Evolutionary conservation across 345 rosid species (phyloP).

Genomic region (Heritiera fomes): DNA sequence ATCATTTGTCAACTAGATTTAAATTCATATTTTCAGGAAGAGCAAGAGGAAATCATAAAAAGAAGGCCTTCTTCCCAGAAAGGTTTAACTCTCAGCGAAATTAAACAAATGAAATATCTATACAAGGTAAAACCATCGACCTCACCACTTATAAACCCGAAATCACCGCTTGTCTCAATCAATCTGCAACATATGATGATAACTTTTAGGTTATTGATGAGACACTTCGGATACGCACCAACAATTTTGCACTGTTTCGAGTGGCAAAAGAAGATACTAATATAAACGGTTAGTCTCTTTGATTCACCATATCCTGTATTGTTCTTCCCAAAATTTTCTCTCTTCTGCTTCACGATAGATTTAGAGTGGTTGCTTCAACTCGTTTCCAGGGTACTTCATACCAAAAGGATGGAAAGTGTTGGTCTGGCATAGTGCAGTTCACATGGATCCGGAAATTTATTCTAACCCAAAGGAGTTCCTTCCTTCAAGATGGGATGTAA

Average conservation of each 20-base stretch:
- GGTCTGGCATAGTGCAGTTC: conserved; percentile 7
- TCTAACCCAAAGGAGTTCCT: conserved; percentile 38
- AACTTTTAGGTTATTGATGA: neutral
- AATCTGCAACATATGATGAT: no score
- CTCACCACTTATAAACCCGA: no score
- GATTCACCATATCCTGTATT: no score
- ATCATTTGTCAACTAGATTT: no score
- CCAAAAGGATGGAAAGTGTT: conserved; percentile 12
- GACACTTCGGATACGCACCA: conserved; percentile 18
- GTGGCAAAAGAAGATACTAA: conserved; percentile 37
- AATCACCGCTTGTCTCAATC: no score
- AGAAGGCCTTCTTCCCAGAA: conserved; percentile 23
- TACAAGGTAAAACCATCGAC: conserved; percentile 9
- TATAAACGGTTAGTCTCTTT: conserved; percentile 32
- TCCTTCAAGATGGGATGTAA: conserved; percentile 59
- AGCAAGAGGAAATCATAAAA: conserved; percentile 34
- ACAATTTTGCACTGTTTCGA: conserved; percentile 33
- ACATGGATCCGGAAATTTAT: conserved; percentile 39
- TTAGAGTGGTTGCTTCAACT: no score
- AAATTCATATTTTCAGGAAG: conserved; percentile 24
- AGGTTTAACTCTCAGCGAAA: conserved; percentile 31
- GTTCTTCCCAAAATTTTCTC: no score
- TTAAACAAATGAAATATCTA: conserved; percentile 29
- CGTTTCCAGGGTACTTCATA: neutral
- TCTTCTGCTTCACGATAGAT: no score